A percentile compares a stretch with the other conserved stretches of the same genome.
Conservation (phyloP, 208 protist genomes). For the Lotmaria passim region DNA sequence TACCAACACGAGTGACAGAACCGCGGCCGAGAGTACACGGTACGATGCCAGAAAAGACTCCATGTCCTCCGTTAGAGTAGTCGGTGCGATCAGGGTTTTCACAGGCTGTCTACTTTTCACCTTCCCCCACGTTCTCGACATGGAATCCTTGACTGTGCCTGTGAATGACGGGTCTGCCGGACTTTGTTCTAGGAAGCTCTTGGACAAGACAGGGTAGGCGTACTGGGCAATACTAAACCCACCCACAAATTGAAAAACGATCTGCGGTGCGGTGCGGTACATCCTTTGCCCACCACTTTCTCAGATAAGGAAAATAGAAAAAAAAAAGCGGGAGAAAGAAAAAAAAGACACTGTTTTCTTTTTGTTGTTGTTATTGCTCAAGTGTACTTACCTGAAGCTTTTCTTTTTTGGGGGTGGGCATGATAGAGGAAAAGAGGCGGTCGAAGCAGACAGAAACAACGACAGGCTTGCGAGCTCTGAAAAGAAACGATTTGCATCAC, state of each 20-base stretch:
- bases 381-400: too few relatives aligned
- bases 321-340: conserved; percentile 14
- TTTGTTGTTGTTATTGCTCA: not conserved
- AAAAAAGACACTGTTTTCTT: conserved; percentile 1
- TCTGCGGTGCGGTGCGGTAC: conserved; percentile 33
- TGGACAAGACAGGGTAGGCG: conserved; percentile 17
- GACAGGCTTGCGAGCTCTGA: too few relatives aligned
- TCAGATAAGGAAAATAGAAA: not conserved
- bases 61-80: conserved; percentile 51
- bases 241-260: conserved; percentile 39
- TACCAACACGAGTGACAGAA: conserved; percentile 34
- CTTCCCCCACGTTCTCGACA: conserved; percentile 16
- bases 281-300: not conserved
- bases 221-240: conserved; percentile 37
- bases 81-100: not conserved
- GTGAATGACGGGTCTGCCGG: too few relatives aligned
- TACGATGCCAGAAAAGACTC: conserved; percentile 35
- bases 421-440: too few relatives aligned
- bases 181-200: conserved; percentile 1
- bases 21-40: conserved; percentile 11
- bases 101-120: not conserved
- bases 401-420: too few relatives aligned
- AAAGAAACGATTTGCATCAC: too few relatives aligned
- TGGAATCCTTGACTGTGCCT: too few relatives aligned
- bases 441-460: not conserved